Evolutionary conservation across 2,329 filamentous ascomycete genomes (phyloP).

Genomic region (Zelopaecilomyces penicillatus): DNA sequence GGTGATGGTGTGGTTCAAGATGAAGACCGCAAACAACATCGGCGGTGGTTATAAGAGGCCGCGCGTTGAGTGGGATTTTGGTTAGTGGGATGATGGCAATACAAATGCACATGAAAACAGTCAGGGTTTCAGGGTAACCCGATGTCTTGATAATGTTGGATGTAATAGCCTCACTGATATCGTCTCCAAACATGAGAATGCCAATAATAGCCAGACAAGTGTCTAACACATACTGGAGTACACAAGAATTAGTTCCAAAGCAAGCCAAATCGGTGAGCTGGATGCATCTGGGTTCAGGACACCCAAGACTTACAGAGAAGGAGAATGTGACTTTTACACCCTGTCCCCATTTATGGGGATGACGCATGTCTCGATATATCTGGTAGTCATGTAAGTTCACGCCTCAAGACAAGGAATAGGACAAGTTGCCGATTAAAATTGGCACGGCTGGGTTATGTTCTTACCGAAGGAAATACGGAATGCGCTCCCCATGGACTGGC

Average conservation of each 20-base stretch:
- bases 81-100: slow-evolving; percentile 91
- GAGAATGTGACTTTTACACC: slow-evolving; percentile 74
- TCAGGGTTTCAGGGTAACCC: slow-evolving; percentile 66
- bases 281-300: too few species aligned
- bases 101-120: slow-evolving; percentile 73
- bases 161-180: slow-evolving; percentile 81
- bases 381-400: slow-evolving; percentile 14
- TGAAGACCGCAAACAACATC: slow-evolving; percentile 76
- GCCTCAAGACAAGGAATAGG: background rate
- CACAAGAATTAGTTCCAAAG: background rate
- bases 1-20: slow-evolving; percentile 24
- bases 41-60: slow-evolving; percentile 77
- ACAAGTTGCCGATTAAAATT: background rate
- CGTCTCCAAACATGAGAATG: slow-evolving; percentile 89
- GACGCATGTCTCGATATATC: slow-evolving; percentile 56
- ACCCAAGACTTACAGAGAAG: slow-evolving; percentile 57
- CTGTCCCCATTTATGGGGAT: slow-evolving; percentile 71
- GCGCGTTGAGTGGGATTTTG: slow-evolving; percentile 85
- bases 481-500: slow-evolving; percentile 67
- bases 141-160: slow-evolving; percentile 72
- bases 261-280: too few species aligned
- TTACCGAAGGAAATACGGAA: slow-evolving; percentile 69
- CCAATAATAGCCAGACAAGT: slow-evolving; percentile 74
- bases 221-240: slow-evolving; percentile 63
- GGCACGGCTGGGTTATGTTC: slow-evolving; percentile 7